phyloP scores from a whole-genome alignment of 2,329 filamentous ascomycete genomes.

The Diaporthe citriasiana region DNA sequence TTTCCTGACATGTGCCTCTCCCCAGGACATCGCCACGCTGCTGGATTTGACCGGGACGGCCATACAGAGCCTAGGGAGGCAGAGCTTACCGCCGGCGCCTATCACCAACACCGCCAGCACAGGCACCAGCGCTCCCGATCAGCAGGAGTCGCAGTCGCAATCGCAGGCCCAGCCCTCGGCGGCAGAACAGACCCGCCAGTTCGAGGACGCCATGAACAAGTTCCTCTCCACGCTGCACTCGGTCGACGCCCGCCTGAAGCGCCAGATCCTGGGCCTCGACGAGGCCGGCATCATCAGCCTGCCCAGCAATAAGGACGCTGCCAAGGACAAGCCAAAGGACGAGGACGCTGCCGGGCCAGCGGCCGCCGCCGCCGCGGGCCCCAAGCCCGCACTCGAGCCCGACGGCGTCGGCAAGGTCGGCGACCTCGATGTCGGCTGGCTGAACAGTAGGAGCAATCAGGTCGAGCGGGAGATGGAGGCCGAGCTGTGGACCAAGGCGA shows the following conservation, averaged over 20 bases:
- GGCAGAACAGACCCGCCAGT: slow-evolving; percentile 67
- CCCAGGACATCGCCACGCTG: slow-evolving; percentile 62
- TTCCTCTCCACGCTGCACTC: slow-evolving; percentile 82
- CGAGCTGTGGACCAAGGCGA: slow-evolving; percentile 79
- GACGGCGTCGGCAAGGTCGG: slow-evolving; percentile 69
- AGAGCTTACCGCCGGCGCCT: slow-evolving; percentile 39
- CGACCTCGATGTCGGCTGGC: slow-evolving; percentile 84
- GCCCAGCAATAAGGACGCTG: slow-evolving; percentile 47
- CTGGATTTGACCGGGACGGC: slow-evolving; percentile 68
- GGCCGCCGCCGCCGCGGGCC: slow-evolving; percentile 52
- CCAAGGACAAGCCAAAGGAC: slow-evolving; percentile 45
- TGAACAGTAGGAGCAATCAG: slow-evolving; percentile 88
- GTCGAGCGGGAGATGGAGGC: slow-evolving; percentile 87
- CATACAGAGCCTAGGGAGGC: slow-evolving; percentile 72
- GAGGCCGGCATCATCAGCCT: slow-evolving; percentile 81
- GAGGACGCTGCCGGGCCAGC: slow-evolving; percentile 28
- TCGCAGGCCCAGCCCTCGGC: slow-evolving; percentile 45
- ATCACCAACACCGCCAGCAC: slow-evolving; percentile 51
- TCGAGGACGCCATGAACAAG: slow-evolving; percentile 71
- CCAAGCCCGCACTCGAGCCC: slow-evolving; percentile 59
- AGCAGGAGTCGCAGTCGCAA: slow-evolving; percentile 12
- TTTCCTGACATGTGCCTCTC: slow-evolving; percentile 54
- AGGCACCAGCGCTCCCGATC: slow-evolving; percentile 38
- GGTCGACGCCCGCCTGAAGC: slow-evolving; percentile 80
- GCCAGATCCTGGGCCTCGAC: slow-evolving; percentile 84